Evolutionary conservation across 179 eudicot species (phyloP), one percentile per base, ranked within the genome.

Genomic region (Silene vulgaris): DNA sequence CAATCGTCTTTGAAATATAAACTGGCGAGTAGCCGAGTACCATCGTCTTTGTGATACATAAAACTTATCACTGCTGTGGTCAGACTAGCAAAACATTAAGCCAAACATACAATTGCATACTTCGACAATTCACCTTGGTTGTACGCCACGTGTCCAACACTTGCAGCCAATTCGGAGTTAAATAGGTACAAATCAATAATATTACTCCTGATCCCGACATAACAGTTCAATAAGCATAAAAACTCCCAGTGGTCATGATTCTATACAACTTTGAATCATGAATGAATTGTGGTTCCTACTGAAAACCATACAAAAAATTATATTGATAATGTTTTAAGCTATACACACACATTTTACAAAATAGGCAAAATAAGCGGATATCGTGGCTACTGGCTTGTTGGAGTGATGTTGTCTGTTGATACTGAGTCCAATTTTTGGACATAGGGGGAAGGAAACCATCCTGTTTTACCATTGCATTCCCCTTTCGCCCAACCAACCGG

Each of bases 381-480:
- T 32, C 5, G 17, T 5, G 52, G 65, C 71, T 43, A 45, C 13
- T 67, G 77, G 60, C 69, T 80, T 19, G 28, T 57, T 57, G 59
- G 67, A 23, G 61, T 13, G 17, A 78, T 64, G 23, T 75, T 75
- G 76, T 76, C 77, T 57, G 75, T 45, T 66, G 79, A 43, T 35
- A 52, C 75, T 5, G 80, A 74, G 73, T 70, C 83, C 77, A 85
- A 52, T 21, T 79, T 85, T 83, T 82, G 82, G 8, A 89, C 83
- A 67, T 90, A 92, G 19, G 94, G 94, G 3, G 97, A 90, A 14
- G 97, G 97, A 79, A 92, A 92, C 92, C 92, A 90, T 8, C 97
- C 97, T 5, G 86, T 76, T 69, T 85, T 78, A 17, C 92, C 96
- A 48, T 80, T 81, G 86, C 85, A 87, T 83, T 90, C 91, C 45